Evolutionary conservation across 1,139 yeast species (phyloP), one percentile per base, ranked within the genome.

Genomic region (Chernovozyma aurita): DNA sequence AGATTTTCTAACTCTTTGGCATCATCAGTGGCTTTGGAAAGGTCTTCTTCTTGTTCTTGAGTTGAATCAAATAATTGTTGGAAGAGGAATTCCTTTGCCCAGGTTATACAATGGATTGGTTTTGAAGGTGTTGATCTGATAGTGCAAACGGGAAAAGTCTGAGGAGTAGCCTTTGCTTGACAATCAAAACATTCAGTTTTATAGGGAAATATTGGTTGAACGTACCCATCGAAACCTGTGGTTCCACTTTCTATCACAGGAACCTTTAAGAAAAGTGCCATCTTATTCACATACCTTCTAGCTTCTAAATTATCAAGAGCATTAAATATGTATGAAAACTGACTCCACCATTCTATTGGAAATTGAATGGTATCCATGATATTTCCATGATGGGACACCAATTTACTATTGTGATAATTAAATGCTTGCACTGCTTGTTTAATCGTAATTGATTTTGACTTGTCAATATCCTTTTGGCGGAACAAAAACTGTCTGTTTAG

Each of bases 281-380:
- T 80, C 43, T 77, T 74, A 56, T 94, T 94, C 34, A 94, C 96
- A 55, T 88, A 85, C 15, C 92, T 64, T 48, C 99, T 70, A 0
- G 99, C 98, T 40, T 88, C 95, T 29, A 90, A 64, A 53, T 94
- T 94, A 56, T 94, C 99, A 43, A 94, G 70, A 0, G 98, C 99
- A 52, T 92, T 94, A 65, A 83, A 88, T 12, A 88, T 80, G 38
- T 84, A 67, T 46, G 77, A 78, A 53, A 92, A 92, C 45, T 80
- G 80, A 28, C 63, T 59, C 75, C 94, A 94, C 95, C 97, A 94
- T 6, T 70, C 60, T 24, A 85, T 62, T 3, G 92, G 84, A 59
- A 88, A 94, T 42, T 65, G 65, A 2, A 65, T 63, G 9, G 80
- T 76, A 50, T 87, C 94, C 81, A 84, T 85, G 47, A 94, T 85